Evolutionary conservation across 2,329 filamentous ascomycete genomes (phyloP).

Genomic region (Chlorencoelia australis): DNA sequence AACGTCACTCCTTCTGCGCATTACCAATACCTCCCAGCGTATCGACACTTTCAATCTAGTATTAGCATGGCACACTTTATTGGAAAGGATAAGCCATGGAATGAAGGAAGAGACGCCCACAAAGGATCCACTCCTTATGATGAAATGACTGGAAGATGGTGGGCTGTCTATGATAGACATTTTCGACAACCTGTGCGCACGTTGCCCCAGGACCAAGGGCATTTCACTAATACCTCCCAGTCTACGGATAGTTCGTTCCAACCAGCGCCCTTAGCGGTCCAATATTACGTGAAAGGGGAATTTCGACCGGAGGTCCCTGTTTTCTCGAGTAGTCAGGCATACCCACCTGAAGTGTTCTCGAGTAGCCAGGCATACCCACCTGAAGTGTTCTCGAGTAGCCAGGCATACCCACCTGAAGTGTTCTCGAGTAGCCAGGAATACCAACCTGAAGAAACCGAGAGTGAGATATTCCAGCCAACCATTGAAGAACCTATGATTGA

Average conservation of each 20-base stretch:
- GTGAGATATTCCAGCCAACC: conserved; percentile 18
- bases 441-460: conserved; percentile 15
- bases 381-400: conserved; percentile 15
- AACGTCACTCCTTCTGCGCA: conserved; percentile 95
- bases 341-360: conserved; percentile 13
- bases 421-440: conserved; percentile 13
- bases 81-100: conserved; percentile 84
- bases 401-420: conserved; percentile 12
- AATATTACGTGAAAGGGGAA: conserved; percentile 27
- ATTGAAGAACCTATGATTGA: conserved; percentile 18
- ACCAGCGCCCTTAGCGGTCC: conserved; percentile 19
- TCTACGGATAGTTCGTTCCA: conserved; percentile 14
- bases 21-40: conserved; percentile 95
- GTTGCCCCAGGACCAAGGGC: neutral
- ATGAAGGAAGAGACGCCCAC: conserved; percentile 45
- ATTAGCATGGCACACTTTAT: conserved; percentile 95
- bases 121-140: conserved; percentile 57
- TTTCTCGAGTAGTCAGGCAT: conserved; percentile 9
- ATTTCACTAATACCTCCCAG: conserved; percentile 12
- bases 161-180: conserved; percentile 86
- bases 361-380: conserved; percentile 13
- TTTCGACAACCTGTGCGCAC: conserved; percentile 46
- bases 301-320: conserved; percentile 17
- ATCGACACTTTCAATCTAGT: conserved; percentile 80
- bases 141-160: conserved; percentile 82